phyloP scores from a whole-genome alignment of 75 land plant species.

The Sequoiadendron giganteum region DNA sequence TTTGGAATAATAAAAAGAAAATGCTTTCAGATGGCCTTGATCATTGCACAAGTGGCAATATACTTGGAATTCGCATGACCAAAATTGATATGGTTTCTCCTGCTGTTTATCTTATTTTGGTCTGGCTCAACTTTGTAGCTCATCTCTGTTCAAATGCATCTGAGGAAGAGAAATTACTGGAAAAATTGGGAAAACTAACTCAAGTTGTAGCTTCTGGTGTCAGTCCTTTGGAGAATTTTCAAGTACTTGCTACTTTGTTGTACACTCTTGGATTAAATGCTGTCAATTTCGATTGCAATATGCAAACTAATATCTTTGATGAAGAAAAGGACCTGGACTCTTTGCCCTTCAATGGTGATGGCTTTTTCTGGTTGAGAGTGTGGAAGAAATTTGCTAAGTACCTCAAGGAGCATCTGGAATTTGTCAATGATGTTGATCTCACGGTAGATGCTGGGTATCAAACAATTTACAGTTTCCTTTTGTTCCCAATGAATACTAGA shows the following conservation, averaged over 20 bases:
- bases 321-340: neutral
- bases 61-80: constrained; percentile 14
- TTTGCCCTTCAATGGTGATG: neutral
- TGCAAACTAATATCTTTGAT: neutral
- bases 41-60: neutral
- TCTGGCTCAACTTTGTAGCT: constrained; percentile 21
- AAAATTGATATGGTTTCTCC: constrained; percentile 42
- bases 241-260: constrained; percentile 19
- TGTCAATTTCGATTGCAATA: neutral
- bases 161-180: constrained; percentile 12
- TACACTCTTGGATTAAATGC: constrained; percentile 12
- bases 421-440: constrained; percentile 18
- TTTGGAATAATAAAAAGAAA: neutral
- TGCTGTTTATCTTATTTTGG: constrained; percentile 24
- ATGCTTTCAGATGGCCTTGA: neutral
- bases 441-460: constrained; percentile 15
- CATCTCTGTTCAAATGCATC: neutral
- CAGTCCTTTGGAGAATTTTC: constrained; percentile 23
- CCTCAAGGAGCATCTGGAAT: constrained; percentile 24
- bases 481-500: constrained; percentile 42
- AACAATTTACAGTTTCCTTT: constrained; percentile 25
- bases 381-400: constrained; percentile 40
- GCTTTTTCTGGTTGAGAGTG: constrained; percentile 18
- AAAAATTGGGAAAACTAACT: constrained; percentile 10
- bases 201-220: constrained; percentile 21